Evolutionary conservation across 129 eudicot genomes (phyloP).

Genomic region (Solidago caesia): DNA sequence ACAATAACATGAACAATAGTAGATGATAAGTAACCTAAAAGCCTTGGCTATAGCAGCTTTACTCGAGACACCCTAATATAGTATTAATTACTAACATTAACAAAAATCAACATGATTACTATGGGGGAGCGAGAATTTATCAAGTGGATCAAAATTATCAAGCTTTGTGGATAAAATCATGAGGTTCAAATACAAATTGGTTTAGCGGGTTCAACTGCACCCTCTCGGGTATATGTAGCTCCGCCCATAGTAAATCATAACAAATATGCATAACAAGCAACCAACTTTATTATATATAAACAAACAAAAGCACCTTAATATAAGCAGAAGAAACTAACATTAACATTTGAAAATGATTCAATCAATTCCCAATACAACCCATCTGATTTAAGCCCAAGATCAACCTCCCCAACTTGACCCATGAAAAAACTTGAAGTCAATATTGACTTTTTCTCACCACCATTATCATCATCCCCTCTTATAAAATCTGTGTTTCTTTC

Average conservation of each 20-base stretch:
- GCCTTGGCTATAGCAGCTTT: too few species aligned
- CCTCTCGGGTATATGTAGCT: too few species aligned
- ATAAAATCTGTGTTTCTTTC: constrained; percentile 41
- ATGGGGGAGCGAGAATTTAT: too few species aligned
- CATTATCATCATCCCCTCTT: constrained; percentile 14
- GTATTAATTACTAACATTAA: not conserved
- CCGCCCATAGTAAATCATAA: not conserved
- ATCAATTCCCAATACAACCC: constrained; percentile 56
- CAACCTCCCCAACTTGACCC: constrained; percentile 63
- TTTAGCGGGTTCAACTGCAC: too few species aligned
- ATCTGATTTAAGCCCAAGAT: constrained; percentile 50
- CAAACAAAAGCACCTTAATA: not conserved
- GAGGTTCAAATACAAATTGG: too few species aligned
- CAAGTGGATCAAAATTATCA: too few species aligned
- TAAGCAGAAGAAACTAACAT: constrained; percentile 47
- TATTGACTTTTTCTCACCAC: constrained; percentile 30
- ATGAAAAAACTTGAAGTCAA: constrained; percentile 45
- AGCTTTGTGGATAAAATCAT: too few species aligned
- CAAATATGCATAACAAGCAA: not conserved
- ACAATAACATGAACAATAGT: too few species aligned
- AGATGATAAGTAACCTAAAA: too few species aligned
- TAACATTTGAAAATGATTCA: constrained; percentile 29
- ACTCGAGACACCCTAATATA: too few species aligned
- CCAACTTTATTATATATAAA: not conserved
- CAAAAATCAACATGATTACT: not conserved